Conservation (phyloP, 305 asterid species). For the Fraxinus velutina region DNA sequence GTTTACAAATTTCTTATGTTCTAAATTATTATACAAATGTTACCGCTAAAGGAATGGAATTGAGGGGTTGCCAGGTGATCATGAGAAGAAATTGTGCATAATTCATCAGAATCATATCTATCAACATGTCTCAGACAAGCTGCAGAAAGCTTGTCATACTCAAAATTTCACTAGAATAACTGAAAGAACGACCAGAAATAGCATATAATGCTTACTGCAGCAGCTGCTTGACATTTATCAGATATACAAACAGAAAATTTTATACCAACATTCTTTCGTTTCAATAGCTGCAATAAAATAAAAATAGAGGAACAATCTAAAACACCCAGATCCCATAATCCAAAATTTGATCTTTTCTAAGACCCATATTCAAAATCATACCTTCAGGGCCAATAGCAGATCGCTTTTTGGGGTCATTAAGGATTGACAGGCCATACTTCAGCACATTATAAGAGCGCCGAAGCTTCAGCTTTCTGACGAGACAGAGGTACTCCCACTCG, state of each 20-base stretch:
- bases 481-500: slow-evolving; percentile 91
- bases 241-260: neutral
- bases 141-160: neutral
- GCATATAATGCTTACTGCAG: neutral
- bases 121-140: neutral
- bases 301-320: slow-evolving; percentile 15
- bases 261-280: neutral
- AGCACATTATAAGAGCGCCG: slow-evolving; percentile 81
- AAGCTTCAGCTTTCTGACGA: slow-evolving; percentile 83
- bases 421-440: slow-evolving; percentile 62
- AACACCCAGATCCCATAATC: slow-evolving; percentile 22
- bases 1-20: neutral
- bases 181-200: neutral
- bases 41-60: neutral
- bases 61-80: neutral
- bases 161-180: slow-evolving; percentile 7
- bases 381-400: slow-evolving; percentile 95
- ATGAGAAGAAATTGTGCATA: neutral
- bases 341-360: slow-evolving; percentile 24
- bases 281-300: neutral
- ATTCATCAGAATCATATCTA: neutral
- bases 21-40: neutral
- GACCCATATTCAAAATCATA: slow-evolving; percentile 11
- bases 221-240: neutral
- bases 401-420: slow-evolving; percentile 71